Conservation (phyloP, 768 basidiomycete genomes). For the Lyophyllum shimeji region DNA sequence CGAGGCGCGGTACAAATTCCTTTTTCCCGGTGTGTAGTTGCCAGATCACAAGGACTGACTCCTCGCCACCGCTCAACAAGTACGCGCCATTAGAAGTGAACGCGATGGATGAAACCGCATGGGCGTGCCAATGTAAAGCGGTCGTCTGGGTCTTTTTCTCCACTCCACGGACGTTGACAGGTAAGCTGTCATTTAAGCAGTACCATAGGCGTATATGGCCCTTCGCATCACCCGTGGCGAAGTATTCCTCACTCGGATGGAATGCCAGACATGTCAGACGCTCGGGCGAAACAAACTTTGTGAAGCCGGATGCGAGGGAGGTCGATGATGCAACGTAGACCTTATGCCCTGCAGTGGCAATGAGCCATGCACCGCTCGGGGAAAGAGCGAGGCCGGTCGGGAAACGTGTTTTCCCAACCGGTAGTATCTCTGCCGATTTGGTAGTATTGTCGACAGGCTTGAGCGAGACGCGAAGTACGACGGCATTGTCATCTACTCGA, state of each 20-base stretch:
- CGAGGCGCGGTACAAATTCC: slow-evolving; percentile 91
- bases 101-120: slow-evolving; percentile 81
- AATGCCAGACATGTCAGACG: slow-evolving; percentile 80
- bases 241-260: slow-evolving; percentile 89
- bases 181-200: slow-evolving; percentile 67
- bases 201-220: slow-evolving; percentile 93
- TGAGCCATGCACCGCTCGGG: slow-evolving; percentile 74
- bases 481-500: slow-evolving; percentile 49
- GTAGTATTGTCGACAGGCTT: slow-evolving; percentile 44
- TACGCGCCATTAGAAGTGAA: slow-evolving; percentile 94
- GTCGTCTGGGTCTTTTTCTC: slow-evolving; percentile 85
- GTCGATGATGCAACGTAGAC: slow-evolving; percentile 70
- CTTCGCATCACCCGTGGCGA: slow-evolving; percentile 89
- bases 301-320: slow-evolving; percentile 63
- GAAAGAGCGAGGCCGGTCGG: slow-evolving; percentile 71
- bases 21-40: slow-evolving; percentile 85
- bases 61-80: slow-evolving; percentile 91
- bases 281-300: slow-evolving; percentile 82
- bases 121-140: slow-evolving; percentile 95
- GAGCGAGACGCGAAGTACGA: slow-evolving; percentile 65
- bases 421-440: slow-evolving; percentile 46
- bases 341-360: slow-evolving; percentile 73
- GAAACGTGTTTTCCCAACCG: slow-evolving; percentile 66
- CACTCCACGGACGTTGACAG: slow-evolving; percentile 52
- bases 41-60: slow-evolving; percentile 97